phyloP scores from a whole-genome alignment of 768 basidiomycete genomes.

The Naganishia vaughanmartiniae region DNA sequence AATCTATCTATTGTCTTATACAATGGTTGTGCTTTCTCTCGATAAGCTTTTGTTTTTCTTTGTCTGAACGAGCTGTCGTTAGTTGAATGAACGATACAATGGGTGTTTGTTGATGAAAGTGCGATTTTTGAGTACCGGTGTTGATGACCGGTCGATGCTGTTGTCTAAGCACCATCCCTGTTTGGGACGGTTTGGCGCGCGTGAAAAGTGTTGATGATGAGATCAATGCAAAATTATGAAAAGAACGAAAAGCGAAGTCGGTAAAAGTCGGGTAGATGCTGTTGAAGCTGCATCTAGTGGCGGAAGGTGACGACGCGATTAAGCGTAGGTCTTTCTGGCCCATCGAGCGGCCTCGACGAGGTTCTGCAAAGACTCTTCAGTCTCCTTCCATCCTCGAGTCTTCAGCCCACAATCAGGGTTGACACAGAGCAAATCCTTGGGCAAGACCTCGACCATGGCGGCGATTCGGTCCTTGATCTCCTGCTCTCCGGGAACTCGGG shows the following conservation, averaged over 20 bases:
- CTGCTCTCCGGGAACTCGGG: constrained; percentile 87
- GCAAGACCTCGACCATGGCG: constrained; percentile 76
- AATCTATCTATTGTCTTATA: constrained; percentile 16
- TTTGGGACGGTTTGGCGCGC: too few relatives aligned
- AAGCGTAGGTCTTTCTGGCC: constrained; percentile 81
- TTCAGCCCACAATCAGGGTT: constrained; percentile 99
- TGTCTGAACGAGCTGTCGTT: constrained; percentile 5
- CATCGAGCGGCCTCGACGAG: constrained; percentile 87
- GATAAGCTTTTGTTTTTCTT: not conserved
- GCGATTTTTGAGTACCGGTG: not conserved
- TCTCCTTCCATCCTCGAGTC: constrained; percentile 98
- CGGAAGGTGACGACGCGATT: constrained; percentile 51
- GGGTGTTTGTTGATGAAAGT: not conserved
- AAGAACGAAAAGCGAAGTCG: constrained; percentile 6
- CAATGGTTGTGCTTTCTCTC: not conserved
- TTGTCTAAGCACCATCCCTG: constrained; percentile 21
- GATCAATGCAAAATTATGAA: constrained; percentile 24
- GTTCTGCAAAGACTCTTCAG: constrained; percentile 81
- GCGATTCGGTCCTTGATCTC: constrained; percentile 92
- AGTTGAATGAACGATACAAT: constrained; percentile 27
- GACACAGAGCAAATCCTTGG: constrained; percentile 76
- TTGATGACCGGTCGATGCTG: constrained; percentile 20
- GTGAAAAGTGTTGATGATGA: constrained; percentile 19
- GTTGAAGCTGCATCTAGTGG: constrained; percentile 28
- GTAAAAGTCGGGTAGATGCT: constrained; percentile 13